These are phyloP conservation scores for Pulveroboletus sp. DNA, from an alignment of 768 basidiomycete species.

Conservation along the genomic window DNA sequence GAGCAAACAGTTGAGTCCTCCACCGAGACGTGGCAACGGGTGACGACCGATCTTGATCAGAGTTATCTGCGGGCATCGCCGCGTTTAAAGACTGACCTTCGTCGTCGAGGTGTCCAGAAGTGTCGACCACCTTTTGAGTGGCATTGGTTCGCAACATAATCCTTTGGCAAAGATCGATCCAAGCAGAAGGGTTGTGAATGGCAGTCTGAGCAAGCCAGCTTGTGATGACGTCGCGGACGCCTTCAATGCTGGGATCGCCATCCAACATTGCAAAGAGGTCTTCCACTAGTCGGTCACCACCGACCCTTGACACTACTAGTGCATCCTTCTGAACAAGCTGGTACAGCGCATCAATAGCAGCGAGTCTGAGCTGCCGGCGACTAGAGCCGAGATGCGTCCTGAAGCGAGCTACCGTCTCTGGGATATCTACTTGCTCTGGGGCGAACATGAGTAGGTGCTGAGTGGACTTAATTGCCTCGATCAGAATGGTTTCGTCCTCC, in stretches of 20 bases:
- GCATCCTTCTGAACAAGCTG: constrained; percentile 97
- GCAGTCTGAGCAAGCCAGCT: constrained; percentile 97
- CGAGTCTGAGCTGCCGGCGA: constrained; percentile 81
- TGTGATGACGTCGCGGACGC: constrained; percentile 86
- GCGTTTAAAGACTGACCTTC: constrained; percentile 89
- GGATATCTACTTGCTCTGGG: constrained; percentile 76
- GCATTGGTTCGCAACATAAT: constrained; percentile 95
- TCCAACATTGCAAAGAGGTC: constrained; percentile 94
- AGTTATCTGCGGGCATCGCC: constrained; percentile 34
- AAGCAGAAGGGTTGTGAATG: constrained; percentile 87
- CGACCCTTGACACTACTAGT: constrained; percentile 82
- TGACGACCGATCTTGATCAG: constrained; percentile 30
- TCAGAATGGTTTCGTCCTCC: constrained; percentile 80
- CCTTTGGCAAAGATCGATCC: constrained; percentile 96
- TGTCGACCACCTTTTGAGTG: constrained; percentile 67
- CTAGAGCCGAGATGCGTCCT: constrained; percentile 75
- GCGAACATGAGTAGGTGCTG: constrained; percentile 98
- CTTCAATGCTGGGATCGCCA: constrained; percentile 89
- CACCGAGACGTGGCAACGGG: constrained; percentile 71
- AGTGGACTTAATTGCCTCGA: constrained; percentile 93
- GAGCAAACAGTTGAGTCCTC: constrained; percentile 93
- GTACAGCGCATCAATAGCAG: constrained; percentile 93
- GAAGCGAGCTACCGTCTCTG: constrained; percentile 74
- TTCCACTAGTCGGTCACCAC: constrained; percentile 90
- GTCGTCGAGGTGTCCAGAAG: constrained; percentile 67